Evolutionary conservation across 1,284 basidiomycete genomes (phyloP), one percentile per base, ranked within the genome.

Genomic region (Ceratobasidium sp.): DNA sequence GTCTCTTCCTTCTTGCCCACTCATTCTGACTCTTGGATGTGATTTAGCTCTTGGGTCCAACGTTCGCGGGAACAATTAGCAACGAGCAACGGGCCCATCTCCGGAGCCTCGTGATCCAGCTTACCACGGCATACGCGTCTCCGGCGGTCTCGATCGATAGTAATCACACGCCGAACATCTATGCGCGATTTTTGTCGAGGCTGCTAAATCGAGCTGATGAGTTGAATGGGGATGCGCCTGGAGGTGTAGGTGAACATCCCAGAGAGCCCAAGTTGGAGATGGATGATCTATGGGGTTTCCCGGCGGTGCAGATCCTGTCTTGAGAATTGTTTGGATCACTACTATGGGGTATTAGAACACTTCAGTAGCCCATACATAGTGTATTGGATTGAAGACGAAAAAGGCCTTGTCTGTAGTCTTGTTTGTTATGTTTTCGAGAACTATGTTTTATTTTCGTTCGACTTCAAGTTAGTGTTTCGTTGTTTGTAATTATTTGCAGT

Each of bases 91-190:
- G 44, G 18, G 41, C 44, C 7, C 44, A 59, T 28, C 30, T 70
- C 26, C 41, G 67, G 3, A 30, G 54, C 13, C 54, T 70, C n/a
- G 55, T 70, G 23, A 35, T 58, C 7, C 47, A 59, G n/a, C 55
- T 70, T 8, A 70, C 58, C 67, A 18, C 43, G 16, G 67, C 67
- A 32, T 70, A 70, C 32, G 14, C 28, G 23, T 70, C 67, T 8
- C 47, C 47, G 30, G 23, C 46, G 21, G 67, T 70, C 5, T 8
- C n/a, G 30, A 70, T 70, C 50, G 67, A 70, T 30, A 30, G 47
- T 9, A 21, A 54, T 18, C 67, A 70, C 21, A 58, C 67, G n/a
- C 67, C 67, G 9, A 47, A 44, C 55, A 70, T 59, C 67, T 70
- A 70, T 32, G 67, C 67, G n/a, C 50, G 55, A 7, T 70, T 70